phyloP scores from a whole-genome alignment of 306 rosid species.

The Dryas alaskensis region DNA sequence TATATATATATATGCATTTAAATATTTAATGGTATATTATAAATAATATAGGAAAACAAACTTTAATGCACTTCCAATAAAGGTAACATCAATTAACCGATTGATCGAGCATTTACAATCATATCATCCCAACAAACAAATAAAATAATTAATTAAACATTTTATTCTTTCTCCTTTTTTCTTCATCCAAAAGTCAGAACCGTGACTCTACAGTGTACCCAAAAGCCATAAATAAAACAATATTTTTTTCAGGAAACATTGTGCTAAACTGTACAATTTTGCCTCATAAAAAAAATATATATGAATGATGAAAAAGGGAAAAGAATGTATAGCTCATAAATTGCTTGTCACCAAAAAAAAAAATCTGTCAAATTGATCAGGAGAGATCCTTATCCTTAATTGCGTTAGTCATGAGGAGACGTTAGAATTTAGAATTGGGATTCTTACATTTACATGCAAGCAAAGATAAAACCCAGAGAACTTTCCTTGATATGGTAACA shows the following conservation, averaged over 20 bases:
- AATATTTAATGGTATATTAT: neutral
- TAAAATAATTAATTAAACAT: neutral
- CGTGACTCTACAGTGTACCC: neutral
- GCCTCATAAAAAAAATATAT: neutral
- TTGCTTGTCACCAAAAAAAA: neutral
- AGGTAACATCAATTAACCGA: too few species aligned
- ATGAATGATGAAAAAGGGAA: neutral
- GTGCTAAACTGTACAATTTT: neutral
- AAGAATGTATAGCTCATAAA: neutral
- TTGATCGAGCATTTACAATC: neutral
- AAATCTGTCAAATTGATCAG: neutral
- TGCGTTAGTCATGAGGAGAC: neutral
- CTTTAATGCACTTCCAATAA: neutral
- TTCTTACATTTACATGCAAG: neutral
- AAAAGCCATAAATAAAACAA: neutral
- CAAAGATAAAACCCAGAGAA: neutral
- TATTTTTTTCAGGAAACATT: neutral
- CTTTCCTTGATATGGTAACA: constrained; percentile 7
- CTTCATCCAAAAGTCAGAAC: neutral
- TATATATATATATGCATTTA: neutral
- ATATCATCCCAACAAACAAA: neutral
- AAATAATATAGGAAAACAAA: too few species aligned
- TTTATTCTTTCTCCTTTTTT: neutral
- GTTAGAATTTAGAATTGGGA: neutral
- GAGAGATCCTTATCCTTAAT: neutral